A percentile compares a stretch with the other conserved stretches of the same genome.
Evolutionary conservation across 1,139 yeast genomes (phyloP).

Genomic region (Blastobotrys persicus): DNA sequence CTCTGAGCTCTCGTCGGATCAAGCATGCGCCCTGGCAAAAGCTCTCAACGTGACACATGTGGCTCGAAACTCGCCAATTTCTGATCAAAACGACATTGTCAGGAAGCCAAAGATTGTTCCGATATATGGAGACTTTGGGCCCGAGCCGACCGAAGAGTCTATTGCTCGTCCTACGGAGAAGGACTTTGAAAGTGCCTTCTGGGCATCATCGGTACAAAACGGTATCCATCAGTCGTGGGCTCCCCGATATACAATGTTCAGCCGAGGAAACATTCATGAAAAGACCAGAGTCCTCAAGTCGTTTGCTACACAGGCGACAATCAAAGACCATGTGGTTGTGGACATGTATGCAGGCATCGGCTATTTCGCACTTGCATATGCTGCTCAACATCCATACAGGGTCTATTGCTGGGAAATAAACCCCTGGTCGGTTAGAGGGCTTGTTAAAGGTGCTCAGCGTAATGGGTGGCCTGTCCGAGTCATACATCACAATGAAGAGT

Average conservation of each 20-base stretch:
- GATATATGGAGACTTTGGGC: constrained; percentile 66
- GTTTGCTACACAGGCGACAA: constrained; percentile 29
- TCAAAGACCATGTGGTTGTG: constrained; percentile 47
- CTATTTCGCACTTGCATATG: constrained; percentile 72
- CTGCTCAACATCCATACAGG: constrained; percentile 50
- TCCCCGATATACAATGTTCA: constrained; percentile 82
- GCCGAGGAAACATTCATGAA: constrained; percentile 84
- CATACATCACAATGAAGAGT: constrained; percentile 36
- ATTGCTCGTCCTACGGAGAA: constrained; percentile 42
- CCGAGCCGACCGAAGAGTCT: constrained; percentile 31
- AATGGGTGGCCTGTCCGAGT: constrained; percentile 47
- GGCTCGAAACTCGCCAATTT: constrained; percentile 70
- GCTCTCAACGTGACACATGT: constrained; percentile 49
- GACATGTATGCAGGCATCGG: constrained; percentile 88
- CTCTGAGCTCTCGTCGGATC: neutral
- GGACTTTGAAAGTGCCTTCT: constrained; percentile 56
- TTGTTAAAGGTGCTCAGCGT: constrained; percentile 51
- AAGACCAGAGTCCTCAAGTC: constrained; percentile 57
- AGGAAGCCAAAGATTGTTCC: constrained; percentile 64
- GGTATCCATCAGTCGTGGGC: constrained; percentile 82
- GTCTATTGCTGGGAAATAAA: constrained; percentile 82
- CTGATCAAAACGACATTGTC: constrained; percentile 50
- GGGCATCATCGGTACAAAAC: constrained; percentile 73
- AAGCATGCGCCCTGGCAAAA: neutral
- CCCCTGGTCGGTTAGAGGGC: constrained; percentile 80